Evolutionary conservation across 257 asterid species (phyloP).

Genomic region (Salvia miltiorrhiza): DNA sequence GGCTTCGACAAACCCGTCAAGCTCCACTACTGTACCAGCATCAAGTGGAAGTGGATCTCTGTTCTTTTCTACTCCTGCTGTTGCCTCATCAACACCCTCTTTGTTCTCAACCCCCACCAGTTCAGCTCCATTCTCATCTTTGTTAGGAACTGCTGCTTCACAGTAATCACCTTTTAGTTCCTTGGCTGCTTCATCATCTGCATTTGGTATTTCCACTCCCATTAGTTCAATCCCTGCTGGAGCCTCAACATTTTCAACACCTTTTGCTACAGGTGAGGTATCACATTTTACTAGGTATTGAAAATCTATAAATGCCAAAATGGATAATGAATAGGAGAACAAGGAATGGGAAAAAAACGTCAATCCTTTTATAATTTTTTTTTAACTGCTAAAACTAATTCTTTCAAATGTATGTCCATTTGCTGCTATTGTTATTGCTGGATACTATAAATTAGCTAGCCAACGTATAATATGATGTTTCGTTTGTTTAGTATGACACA

Average conservation of each 20-base stretch:
- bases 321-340: too few species aligned
- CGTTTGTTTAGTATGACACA: background rate
- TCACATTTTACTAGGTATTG: background rate
- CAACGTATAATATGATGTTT: background rate
- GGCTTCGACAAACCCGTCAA: constrained; percentile 34
- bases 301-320: background rate
- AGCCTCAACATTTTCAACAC: constrained; percentile 53
- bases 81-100: constrained; percentile 54
- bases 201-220: constrained; percentile 47
- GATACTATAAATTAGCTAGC: background rate
- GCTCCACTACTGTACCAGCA: constrained; percentile 42
- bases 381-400: background rate
- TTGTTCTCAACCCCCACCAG: constrained; percentile 66
- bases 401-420: too few species aligned
- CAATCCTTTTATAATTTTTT: background rate
- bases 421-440: background rate
- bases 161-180: too few species aligned
- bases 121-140: constrained; percentile 55
- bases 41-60: constrained; percentile 65
- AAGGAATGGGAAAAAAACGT: background rate
- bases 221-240: constrained; percentile 69
- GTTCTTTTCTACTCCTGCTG: constrained; percentile 66
- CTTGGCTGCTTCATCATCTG: constrained; percentile 53
- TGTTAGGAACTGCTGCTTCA: constrained; percentile 62
- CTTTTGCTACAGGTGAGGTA: constrained; percentile 71